Percentiles rank a stretch among this genome's conserved stretches.
Evolutionary conservation across 148 eudicot genomes (phyloP).

Genomic region (Spergularia bocconei): DNA sequence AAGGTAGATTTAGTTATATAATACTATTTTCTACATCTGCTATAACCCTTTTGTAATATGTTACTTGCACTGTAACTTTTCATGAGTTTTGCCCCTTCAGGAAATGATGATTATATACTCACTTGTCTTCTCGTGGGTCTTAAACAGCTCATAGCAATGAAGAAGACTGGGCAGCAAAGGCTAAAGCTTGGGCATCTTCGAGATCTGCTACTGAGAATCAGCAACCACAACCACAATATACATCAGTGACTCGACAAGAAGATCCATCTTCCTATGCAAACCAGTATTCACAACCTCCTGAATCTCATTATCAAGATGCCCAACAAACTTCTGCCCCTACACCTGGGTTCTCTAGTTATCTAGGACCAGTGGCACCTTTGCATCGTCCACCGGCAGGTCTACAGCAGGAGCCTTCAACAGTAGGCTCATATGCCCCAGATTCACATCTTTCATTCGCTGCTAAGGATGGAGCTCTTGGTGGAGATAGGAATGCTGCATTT

Average conservation of each 20-base stretch:
- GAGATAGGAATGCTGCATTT: conserved; percentile 45
- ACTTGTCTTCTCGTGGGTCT: conserved; percentile 9
- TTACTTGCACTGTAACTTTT: conserved; percentile 1
- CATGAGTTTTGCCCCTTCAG: neutral
- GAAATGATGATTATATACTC: neutral
- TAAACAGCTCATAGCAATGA: conserved; percentile 61
- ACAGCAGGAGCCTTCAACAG: conserved; percentile 51
- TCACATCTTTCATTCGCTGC: conserved; percentile 45
- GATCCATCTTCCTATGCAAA: conserved; percentile 51
- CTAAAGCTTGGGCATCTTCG: conserved; percentile 94
- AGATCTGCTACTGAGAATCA: conserved; percentile 60
- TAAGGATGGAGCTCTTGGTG: conserved; percentile 47
- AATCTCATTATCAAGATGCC: conserved; percentile 47
- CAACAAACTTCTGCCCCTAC: conserved; percentile 43
- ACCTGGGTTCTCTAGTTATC: conserved; percentile 57
- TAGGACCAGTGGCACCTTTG: conserved; percentile 39
- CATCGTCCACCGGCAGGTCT: conserved; percentile 37
- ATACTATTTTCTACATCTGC: neutral
- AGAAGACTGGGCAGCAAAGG: conserved; percentile 97
- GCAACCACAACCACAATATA: conserved; percentile 49
- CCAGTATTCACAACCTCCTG: conserved; percentile 52
- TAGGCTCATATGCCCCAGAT: conserved; percentile 56
- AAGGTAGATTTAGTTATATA: neutral
- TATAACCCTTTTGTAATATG: neutral
- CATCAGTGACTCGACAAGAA: conserved; percentile 39